A percentile compares a stretch with the other conserved stretches of the same genome.
These are phyloP conservation scores for Mycena belliarum DNA, from an alignment of 768 basidiomycete species.

Conservation along the genomic window DNA sequence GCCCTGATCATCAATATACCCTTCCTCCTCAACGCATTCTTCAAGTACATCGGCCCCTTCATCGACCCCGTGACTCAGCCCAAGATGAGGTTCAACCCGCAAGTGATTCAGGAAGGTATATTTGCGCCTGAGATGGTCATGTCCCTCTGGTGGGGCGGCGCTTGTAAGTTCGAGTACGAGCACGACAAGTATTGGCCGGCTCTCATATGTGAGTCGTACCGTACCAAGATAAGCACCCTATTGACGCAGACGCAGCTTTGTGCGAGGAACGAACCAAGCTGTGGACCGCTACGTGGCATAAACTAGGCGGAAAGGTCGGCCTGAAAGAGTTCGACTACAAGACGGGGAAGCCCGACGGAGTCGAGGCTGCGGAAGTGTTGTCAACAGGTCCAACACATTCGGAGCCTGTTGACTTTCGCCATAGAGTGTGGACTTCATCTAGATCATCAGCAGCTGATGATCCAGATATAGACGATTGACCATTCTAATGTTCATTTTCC, in stretches of 20 bases:
- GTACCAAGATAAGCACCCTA: not conserved
- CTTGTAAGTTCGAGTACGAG: constrained; percentile 64
- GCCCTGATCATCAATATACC: constrained; percentile 85
- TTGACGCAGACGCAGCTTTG: constrained; percentile 25
- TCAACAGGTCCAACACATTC: not conserved
- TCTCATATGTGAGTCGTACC: constrained; percentile 39
- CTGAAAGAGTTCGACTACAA: constrained; percentile 83
- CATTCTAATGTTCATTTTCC: not conserved
- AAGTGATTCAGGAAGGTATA: constrained; percentile 62
- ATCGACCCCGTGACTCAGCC: constrained; percentile 86
- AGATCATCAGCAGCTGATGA: no score
- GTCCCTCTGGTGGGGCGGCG: constrained; percentile 70
- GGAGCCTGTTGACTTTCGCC: not conserved
- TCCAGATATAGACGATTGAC: no score
- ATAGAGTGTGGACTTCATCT: no score
- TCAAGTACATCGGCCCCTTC: constrained; percentile 84
- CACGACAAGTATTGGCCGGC: constrained; percentile 78
- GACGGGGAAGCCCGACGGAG: constrained; percentile 2
- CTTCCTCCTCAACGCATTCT: constrained; percentile 70
- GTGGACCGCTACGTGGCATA: constrained; percentile 65
- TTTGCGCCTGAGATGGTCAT: constrained; percentile 74
- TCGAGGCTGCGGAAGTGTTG: not conserved
- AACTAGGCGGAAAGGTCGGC: constrained; percentile 69
- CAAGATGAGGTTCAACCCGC: constrained; percentile 82
- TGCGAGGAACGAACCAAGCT: constrained; percentile 49